These are phyloP conservation scores for Diaporthe humulicola DNA, from an alignment of 2,329 filamentous ascomycete genomes.

Conservation along the genomic window DNA sequence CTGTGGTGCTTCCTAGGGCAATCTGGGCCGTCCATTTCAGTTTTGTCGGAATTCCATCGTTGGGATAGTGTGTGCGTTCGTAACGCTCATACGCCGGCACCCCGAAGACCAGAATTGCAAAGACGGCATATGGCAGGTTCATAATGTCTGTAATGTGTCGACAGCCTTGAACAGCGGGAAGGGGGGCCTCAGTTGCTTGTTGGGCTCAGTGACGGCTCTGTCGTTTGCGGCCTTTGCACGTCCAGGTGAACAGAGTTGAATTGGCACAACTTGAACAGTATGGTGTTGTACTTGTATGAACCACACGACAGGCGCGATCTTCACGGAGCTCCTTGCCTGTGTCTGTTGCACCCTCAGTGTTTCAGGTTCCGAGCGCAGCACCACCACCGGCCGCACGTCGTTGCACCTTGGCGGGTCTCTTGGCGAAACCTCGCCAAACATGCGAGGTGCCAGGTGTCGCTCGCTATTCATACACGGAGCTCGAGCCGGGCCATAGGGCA, in stretches of 20 bases:
- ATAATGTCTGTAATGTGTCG: neutral
- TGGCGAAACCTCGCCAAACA: conserved; percentile 22
- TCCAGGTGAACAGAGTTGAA: neutral
- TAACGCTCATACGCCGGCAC: conserved; percentile 29
- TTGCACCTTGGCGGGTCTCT: conserved; percentile 10
- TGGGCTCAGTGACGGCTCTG: neutral
- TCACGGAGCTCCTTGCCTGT: neutral
- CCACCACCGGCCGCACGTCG: neutral
- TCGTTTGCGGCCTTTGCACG: neutral
- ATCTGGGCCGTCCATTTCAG: conserved; percentile 29
- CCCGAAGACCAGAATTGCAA: conserved; percentile 16
- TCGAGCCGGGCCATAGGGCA: neutral
- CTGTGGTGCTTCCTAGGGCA: conserved; percentile 31
- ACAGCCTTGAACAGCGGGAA: neutral
- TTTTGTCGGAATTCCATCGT: conserved; percentile 21
- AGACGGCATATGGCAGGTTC: conserved; percentile 24
- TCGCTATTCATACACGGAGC: neutral
- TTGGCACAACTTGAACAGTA: neutral
- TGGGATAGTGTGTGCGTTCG: conserved; percentile 22
- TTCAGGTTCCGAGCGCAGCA: conserved; percentile 26
- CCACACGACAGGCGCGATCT: neutral
- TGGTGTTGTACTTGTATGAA: conserved; percentile 13
- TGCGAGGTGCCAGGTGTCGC: conserved; percentile 18
- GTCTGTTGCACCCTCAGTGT: conserved; percentile 18
- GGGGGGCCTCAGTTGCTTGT: neutral